These are phyloP conservation scores for Diplogelasinospora grovesii DNA, from an alignment of 495 filamentous ascomycete genomes.

Conservation along the genomic window DNA sequence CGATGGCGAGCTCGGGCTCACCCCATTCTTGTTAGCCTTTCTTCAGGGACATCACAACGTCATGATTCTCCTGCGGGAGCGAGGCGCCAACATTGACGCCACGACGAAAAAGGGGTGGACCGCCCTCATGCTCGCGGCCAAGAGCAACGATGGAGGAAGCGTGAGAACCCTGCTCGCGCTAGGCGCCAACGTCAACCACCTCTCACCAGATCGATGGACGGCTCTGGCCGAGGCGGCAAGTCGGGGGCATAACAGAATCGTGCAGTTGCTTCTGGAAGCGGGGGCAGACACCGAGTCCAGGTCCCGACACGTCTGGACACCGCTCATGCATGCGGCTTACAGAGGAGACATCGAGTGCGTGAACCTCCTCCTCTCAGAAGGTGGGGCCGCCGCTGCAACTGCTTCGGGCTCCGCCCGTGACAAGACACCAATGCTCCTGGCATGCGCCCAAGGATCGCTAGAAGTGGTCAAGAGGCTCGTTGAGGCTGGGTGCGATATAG, in stretches of 20 bases:
- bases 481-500: not conserved
- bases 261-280: not conserved
- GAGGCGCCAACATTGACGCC: not conserved
- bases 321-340: not conserved
- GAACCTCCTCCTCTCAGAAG: not conserved
- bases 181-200: not conserved
- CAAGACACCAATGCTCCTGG: not conserved
- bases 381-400: not conserved
- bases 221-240: not conserved
- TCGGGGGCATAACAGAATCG: not conserved
- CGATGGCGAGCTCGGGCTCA: not conserved
- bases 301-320: not conserved
- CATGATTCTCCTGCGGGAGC: not conserved
- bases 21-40: not conserved
- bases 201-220: not conserved
- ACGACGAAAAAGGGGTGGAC: not conserved
- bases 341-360: not conserved
- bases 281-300: not conserved
- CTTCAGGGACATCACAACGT: not conserved
- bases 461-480: not conserved
- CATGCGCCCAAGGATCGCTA: not conserved
- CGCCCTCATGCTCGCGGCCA: not conserved
- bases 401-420: not conserved
- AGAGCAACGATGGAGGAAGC: not conserved
- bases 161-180: not conserved